Evolutionary conservation across 768 basidiomycete genomes (phyloP).

Genomic region (Psilocybe subaeruginosa): DNA sequence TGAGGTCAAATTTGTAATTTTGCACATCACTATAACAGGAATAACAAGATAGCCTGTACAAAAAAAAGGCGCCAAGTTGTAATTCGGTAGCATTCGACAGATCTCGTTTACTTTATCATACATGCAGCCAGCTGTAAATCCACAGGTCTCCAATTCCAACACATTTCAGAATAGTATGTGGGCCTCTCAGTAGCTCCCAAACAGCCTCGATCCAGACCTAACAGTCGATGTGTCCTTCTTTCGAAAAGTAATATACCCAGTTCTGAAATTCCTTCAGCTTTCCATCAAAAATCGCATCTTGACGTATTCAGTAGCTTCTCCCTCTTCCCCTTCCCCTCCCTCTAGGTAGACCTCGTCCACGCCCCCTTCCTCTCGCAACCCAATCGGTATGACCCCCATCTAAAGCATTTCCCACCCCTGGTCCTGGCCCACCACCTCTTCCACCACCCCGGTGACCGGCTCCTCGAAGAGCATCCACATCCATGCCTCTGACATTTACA

Average conservation of each 20-base stretch:
- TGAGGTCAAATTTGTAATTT: no score
- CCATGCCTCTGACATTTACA: constrained; percentile 6
- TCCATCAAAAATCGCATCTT: background rate
- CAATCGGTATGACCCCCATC: background rate
- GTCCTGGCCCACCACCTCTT: constrained; percentile 12
- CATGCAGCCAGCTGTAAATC: no score
- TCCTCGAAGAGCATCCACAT: constrained; percentile 1
- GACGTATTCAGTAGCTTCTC: constrained; percentile 16
- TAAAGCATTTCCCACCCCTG: background rate
- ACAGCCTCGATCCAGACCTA: background rate
- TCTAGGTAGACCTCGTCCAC: background rate
- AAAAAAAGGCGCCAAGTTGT: no score
- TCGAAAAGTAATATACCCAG: background rate
- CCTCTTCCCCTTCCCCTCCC: constrained; percentile 8
- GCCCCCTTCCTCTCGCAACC: background rate
- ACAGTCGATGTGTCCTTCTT: background rate
- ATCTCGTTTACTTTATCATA: no score
- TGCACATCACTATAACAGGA: no score
- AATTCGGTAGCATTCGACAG: no score
- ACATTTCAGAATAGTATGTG: no score
- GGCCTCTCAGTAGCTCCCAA: no score
- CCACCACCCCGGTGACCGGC: constrained; percentile 6
- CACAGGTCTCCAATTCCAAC: no score
- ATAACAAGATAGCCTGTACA: no score
- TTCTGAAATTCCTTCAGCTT: background rate